Conservation (phyloP, 2,329 filamentous ascomycete species). For the Blastomyces parvus region DNA sequence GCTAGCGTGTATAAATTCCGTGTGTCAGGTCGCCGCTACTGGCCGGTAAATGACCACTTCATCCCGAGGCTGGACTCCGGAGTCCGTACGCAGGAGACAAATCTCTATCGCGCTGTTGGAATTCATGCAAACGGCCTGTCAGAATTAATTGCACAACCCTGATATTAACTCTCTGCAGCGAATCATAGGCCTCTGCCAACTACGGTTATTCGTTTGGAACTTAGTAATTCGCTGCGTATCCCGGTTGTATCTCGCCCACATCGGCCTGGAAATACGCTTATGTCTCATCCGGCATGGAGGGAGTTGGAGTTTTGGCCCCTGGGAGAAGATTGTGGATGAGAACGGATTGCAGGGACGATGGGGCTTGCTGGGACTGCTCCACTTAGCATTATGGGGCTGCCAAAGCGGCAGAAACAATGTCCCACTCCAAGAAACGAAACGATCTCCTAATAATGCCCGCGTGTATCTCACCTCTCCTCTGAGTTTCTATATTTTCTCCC, state of each 20-base stretch:
- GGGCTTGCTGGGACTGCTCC: not conserved
- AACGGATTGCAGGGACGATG: not conserved
- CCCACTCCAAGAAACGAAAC: constrained; percentile 5
- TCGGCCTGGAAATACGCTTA: not conserved
- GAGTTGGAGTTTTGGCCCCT: not conserved
- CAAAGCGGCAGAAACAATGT: not conserved
- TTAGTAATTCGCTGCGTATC: not conserved
- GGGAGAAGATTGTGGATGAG: not conserved
- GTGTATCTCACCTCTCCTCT: constrained; percentile 7
- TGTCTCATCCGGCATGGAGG: not conserved
- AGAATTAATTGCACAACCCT: not conserved
- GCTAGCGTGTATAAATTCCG: not conserved
- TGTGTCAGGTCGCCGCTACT: constrained; percentile 1
- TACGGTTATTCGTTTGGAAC: not conserved
- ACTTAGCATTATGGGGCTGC: not conserved
- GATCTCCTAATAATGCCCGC: not conserved
- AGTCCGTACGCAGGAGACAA: too few species aligned
- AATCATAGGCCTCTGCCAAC: not conserved
- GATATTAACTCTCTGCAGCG: not conserved
- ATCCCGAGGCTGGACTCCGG: too few species aligned
- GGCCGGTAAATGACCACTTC: not conserved
- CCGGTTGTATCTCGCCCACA: not conserved
- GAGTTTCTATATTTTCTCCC: constrained; percentile 7
- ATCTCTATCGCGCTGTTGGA: not conserved
- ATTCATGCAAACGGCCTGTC: not conserved